phyloP scores from a whole-genome alignment of 768 basidiomycete species.

The Boletus rubroflammeus region DNA sequence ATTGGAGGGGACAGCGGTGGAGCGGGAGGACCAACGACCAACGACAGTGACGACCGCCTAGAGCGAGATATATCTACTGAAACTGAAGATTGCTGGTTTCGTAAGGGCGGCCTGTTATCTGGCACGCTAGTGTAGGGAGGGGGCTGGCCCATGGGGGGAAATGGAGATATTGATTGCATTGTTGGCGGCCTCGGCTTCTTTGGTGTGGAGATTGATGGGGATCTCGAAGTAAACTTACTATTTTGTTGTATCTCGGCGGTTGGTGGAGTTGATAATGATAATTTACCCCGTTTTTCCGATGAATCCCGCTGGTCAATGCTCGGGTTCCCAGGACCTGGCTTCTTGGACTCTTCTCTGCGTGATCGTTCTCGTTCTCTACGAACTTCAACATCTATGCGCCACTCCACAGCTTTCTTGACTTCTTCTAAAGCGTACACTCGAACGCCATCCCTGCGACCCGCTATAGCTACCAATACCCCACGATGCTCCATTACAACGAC shows the following conservation, averaged over 20 bases:
- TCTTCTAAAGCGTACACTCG: conserved; percentile 87
- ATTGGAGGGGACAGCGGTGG: conserved; percentile 35
- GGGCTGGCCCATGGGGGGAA: conserved; percentile 49
- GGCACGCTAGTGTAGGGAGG: conserved; percentile 56
- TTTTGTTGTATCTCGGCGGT: conserved; percentile 28
- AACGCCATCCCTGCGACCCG: conserved; percentile 81
- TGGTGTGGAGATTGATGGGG: conserved; percentile 21
- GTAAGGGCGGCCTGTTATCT: conserved; percentile 34
- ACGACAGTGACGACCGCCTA: conserved; percentile 52
- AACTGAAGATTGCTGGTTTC: conserved; percentile 40
- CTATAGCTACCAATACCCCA: conserved; percentile 86
- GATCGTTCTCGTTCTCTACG: conserved; percentile 69
- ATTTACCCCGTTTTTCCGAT: conserved; percentile 46
- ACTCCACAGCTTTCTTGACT: conserved; percentile 80
- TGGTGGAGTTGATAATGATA: conserved; percentile 49
- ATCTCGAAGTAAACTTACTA: conserved; percentile 17
- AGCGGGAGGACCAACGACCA: conserved; percentile 47
- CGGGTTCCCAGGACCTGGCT: conserved; percentile 34
- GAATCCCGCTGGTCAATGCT: conserved; percentile 39
- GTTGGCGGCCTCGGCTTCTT: conserved; percentile 29
- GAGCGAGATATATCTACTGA: conserved; percentile 44
- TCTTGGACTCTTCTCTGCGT: conserved; percentile 67
- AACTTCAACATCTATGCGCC: conserved; percentile 79
- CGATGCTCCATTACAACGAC: conserved; percentile 94
- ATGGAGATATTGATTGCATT: conserved; percentile 17